Percentiles rank a stretch among this genome's conserved stretches.
Conservation (phyloP, 768 basidiomycete species). For the Tylopilus vinaceipallidus region DNA sequence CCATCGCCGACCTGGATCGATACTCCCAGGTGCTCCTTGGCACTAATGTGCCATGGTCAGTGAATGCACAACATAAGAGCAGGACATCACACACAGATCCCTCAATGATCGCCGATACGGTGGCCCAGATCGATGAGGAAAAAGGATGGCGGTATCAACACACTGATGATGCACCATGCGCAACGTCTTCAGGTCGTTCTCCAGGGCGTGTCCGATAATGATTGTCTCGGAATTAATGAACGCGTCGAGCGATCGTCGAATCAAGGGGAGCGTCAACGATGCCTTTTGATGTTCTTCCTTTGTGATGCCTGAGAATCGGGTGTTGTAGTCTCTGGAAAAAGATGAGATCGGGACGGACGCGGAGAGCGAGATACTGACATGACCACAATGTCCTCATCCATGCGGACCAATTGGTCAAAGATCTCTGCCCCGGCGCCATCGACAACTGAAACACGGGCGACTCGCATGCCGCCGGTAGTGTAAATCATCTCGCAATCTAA, state of each 20-base stretch:
- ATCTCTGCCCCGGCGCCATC: constrained; percentile 71
- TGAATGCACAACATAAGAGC: neutral
- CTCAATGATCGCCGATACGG: constrained; percentile 78
- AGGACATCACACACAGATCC: constrained; percentile 59
- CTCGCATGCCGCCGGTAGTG: constrained; percentile 87
- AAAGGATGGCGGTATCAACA: constrained; percentile 85
- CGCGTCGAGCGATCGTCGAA: constrained; percentile 65
- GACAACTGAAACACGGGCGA: constrained; percentile 88
- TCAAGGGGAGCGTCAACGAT: constrained; percentile 58
- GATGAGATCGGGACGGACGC: constrained; percentile 1
- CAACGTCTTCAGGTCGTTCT: constrained; percentile 91
- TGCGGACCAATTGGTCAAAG: constrained; percentile 78
- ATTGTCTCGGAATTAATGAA: constrained; percentile 81
- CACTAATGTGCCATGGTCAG: constrained; percentile 42
- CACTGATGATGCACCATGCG: constrained; percentile 82
- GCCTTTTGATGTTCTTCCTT: constrained; percentile 59
- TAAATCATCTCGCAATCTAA: constrained; percentile 98
- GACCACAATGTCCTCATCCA: constrained; percentile 78
- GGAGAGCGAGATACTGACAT: constrained; percentile 48
- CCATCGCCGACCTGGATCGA: constrained; percentile 81
- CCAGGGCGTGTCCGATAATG: constrained; percentile 86
- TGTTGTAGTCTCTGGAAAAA: constrained; percentile 76
- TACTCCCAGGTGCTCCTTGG: constrained; percentile 76
- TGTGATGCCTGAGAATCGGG: constrained; percentile 84
- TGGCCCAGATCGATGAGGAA: constrained; percentile 78